Conservation (phyloP, 2,329 filamentous ascomycete species). For the Hymenoscyphus fraxineus region DNA sequence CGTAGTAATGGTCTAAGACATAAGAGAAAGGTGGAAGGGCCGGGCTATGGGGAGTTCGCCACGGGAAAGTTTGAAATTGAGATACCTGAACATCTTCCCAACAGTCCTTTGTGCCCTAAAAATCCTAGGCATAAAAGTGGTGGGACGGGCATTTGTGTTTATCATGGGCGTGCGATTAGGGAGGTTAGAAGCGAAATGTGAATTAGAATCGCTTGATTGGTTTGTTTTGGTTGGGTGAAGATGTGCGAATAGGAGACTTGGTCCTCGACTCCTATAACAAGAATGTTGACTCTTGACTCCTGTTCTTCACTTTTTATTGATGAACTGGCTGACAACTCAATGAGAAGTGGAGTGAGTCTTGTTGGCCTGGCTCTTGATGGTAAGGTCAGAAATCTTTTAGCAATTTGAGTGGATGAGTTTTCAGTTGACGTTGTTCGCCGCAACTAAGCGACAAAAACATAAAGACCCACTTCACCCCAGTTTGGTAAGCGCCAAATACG, state of each 20-base stretch:
- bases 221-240: not conserved
- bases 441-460: too few species aligned
- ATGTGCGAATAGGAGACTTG: not conserved
- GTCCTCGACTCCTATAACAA: not conserved
- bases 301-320: too few species aligned
- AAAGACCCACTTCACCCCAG: constrained; percentile 7
- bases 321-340: too few species aligned
- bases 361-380: too few species aligned
- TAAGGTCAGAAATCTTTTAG: too few species aligned
- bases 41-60: not conserved
- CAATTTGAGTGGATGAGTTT: too few species aligned
- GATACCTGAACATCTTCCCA: constrained; percentile 43
- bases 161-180: constrained; percentile 36
- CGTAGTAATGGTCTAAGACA: too few species aligned
- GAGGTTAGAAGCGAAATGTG: constrained; percentile 18
- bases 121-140: constrained; percentile 38
- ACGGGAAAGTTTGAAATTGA: constrained; percentile 35
- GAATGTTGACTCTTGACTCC: not conserved
- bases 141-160: constrained; percentile 40
- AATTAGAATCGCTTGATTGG: not conserved
- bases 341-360: too few species aligned
- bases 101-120: constrained; percentile 42
- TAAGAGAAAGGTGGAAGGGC: not conserved
- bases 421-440: too few species aligned
- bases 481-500: constrained; percentile 7